Conservation (phyloP, 371 early-diverging fungal genomes). For the Batkoa obscura region DNA sequence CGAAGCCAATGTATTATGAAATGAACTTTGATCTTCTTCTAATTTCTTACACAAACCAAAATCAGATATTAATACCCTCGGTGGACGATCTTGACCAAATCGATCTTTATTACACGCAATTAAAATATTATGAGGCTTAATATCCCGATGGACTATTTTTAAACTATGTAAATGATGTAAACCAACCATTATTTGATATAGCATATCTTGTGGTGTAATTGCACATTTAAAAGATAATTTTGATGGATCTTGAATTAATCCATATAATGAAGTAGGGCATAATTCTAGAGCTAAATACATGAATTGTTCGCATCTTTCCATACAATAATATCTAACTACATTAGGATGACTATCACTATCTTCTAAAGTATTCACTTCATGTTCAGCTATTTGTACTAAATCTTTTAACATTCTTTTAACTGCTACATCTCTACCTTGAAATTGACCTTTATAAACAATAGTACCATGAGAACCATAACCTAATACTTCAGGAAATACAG, state of each 20-base stretch:
- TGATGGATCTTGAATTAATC: conserved; percentile 20
- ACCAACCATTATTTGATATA: conserved; percentile 64
- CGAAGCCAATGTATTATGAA: conserved; percentile 59
- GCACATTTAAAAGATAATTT: conserved; percentile 13
- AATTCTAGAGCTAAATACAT: conserved; percentile 89
- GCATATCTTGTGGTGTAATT: conserved; percentile 25
- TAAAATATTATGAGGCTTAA: conserved; percentile 85
- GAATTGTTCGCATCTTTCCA: conserved; percentile 74
- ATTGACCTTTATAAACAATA: conserved; percentile 79
- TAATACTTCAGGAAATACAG: conserved; percentile 24
- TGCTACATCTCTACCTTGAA: conserved; percentile 80
- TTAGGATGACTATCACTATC: conserved; percentile 92
- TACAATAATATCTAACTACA: conserved; percentile 87
- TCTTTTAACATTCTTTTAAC: conserved; percentile 85
- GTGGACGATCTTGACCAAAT: conserved; percentile 10
- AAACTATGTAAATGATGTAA: conserved; percentile 73
- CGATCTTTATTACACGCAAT: conserved; percentile 35
- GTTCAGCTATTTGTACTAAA: conserved; percentile 82
- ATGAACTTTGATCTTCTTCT: conserved; percentile 81
- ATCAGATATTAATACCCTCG: conserved; percentile 83
- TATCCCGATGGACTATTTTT: conserved; percentile 92
- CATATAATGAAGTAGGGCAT: conserved; percentile 58
- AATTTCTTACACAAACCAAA: conserved; percentile 94
- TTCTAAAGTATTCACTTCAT: conserved; percentile 78
- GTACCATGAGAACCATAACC: conserved; percentile 96